These are phyloP conservation scores for Xylaria curta DNA, from an alignment of 495 filamentous ascomycete genomes.

Conservation along the genomic window DNA sequence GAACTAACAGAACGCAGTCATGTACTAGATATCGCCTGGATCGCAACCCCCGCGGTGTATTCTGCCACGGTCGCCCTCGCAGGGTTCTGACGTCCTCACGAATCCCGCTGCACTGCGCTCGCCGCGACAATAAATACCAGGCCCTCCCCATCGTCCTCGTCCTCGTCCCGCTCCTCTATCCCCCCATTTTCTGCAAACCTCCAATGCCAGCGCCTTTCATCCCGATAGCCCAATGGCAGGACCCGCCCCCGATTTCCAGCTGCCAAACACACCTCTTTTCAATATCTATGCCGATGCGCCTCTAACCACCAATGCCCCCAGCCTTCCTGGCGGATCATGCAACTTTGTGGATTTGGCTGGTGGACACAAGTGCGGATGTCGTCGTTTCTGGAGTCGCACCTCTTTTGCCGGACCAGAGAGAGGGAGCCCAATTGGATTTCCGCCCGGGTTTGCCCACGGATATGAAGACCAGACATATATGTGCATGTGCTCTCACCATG, in stretches of 20 bases:
- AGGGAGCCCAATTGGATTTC: conserved; percentile 36
- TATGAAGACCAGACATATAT: conserved; percentile 51
- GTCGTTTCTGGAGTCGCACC: conserved; percentile 66
- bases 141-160: conserved; percentile 32
- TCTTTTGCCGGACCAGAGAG: conserved; percentile 32
- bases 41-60: conserved; percentile 50
- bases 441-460: conserved; percentile 38
- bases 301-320: conserved; percentile 36
- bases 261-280: conserved; percentile 52
- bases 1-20: conserved; percentile 50
- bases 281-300: conserved; percentile 57
- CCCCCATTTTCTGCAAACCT: conserved; percentile 29
- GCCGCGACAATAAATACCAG: conserved; percentile 38
- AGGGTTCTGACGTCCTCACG: conserved; percentile 31
- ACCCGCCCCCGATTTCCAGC: conserved; percentile 48
- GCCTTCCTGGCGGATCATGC: conserved; percentile 63
- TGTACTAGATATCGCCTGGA: conserved; percentile 49
- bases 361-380: conserved; percentile 66
- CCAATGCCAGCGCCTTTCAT: conserved; percentile 39
- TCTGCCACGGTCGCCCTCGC: conserved; percentile 38
- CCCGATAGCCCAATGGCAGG: conserved; percentile 55
- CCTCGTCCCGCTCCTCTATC: conserved; percentile 17
- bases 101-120: conserved; percentile 12
- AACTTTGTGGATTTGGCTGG: conserved; percentile 62
- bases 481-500: conserved; percentile 76